A percentile compares a stretch with the other conserved stretches of the same genome.
Conservation (phyloP, 306 rosid genomes). For the Cicer pinnatifidum region DNA sequence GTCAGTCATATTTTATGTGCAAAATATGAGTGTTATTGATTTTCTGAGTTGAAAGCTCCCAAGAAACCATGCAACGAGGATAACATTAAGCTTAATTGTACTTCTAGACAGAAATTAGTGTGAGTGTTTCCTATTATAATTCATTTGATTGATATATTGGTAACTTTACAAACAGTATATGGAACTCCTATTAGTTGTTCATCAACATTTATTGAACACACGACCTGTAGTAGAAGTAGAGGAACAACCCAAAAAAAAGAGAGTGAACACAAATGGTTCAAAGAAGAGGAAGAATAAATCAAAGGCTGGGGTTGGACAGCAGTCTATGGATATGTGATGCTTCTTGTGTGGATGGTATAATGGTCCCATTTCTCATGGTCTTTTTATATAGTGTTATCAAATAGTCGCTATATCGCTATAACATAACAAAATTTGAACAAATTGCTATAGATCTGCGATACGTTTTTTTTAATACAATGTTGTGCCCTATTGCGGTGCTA, state of each 20-base stretch:
- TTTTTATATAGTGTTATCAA: neutral
- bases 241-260: constrained; percentile 55
- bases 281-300: constrained; percentile 63
- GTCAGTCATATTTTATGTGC: neutral
- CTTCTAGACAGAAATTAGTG: constrained; percentile 67
- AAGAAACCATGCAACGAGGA: constrained; percentile 35
- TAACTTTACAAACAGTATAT: constrained; percentile 23
- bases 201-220: constrained; percentile 60
- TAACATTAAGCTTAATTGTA: constrained; percentile 59
- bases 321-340: constrained; percentile 64
- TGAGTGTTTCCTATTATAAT: constrained; percentile 46
- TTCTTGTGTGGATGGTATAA: constrained; percentile 17
- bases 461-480: too few relatives aligned
- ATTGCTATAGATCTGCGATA: too few relatives aligned
- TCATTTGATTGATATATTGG: constrained; percentile 12
- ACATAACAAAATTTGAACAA: too few relatives aligned
- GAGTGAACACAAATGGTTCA: constrained; percentile 65
- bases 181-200: constrained; percentile 35
- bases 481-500: too few relatives aligned
- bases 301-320: constrained; percentile 49
- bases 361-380: constrained; percentile 15
- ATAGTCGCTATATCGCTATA: too few relatives aligned
- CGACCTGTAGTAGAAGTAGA: constrained; percentile 60
- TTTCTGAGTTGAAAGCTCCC: constrained; percentile 49
- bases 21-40: too few relatives aligned